Conservation (phyloP, 345 rosid species). For the Garcia nutans region DNA sequence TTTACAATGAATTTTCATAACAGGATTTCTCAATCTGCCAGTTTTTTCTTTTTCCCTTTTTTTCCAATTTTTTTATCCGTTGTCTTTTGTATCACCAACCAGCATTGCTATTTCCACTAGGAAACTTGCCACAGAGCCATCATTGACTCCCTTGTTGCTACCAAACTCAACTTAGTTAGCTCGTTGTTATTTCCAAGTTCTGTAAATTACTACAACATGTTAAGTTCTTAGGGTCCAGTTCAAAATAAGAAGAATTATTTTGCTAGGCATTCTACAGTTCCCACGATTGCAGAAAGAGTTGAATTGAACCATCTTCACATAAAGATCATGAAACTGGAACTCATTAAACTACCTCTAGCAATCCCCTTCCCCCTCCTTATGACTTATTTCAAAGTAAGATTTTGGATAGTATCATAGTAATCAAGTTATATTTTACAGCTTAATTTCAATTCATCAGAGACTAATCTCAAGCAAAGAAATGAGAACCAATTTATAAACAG, state of each 20-base stretch:
- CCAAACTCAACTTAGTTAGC: no score
- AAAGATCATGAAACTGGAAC: neutral
- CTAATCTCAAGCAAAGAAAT: neutral
- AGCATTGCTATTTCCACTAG: neutral
- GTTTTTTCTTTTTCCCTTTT: neutral
- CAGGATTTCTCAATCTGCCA: neutral
- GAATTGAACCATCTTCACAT: neutral
- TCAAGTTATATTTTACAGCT: neutral
- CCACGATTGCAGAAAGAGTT: neutral
- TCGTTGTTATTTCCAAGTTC: neutral
- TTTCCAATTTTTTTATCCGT: neutral
- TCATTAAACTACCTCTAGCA: no score
- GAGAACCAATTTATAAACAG: neutral
- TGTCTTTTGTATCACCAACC: neutral
- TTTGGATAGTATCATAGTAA: neutral
- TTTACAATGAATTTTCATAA: neutral
- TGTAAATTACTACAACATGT: neutral
- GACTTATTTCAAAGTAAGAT: no score
- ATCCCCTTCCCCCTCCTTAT: no score
- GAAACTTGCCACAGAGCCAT: neutral
- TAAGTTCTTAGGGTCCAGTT: neutral
- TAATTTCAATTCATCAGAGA: neutral
- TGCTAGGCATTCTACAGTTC: neutral
- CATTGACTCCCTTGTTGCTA: neutral
- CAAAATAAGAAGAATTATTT: neutral